Percentiles rank a stretch among this genome's conserved stretches.
These are phyloP conservation scores for Boletellus emodensis DNA, from an alignment of 768 basidiomycete genomes.

Conservation along the genomic window DNA sequence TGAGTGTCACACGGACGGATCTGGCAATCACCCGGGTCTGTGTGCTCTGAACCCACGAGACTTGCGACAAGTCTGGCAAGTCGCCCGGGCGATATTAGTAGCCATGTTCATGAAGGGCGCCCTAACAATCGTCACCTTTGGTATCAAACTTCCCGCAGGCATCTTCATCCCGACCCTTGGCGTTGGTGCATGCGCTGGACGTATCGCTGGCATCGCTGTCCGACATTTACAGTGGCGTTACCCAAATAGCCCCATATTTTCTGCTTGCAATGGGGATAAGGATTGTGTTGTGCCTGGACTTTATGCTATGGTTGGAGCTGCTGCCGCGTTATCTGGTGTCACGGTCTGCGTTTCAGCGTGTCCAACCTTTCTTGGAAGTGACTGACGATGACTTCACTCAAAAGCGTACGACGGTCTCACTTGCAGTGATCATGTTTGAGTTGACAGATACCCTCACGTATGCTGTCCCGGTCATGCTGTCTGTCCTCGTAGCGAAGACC, in stretches of 20 bases:
- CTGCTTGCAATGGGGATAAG: constrained; percentile 55
- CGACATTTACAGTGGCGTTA: constrained; percentile 68
- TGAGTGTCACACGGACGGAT: constrained; percentile 66
- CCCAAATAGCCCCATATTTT: constrained; percentile 60
- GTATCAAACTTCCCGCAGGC: constrained; percentile 87
- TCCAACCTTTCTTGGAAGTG: background rate
- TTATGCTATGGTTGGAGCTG: constrained; percentile 96
- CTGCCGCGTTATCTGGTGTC: constrained; percentile 91
- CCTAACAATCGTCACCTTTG: constrained; percentile 86
- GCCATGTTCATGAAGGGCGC: constrained; percentile 80
- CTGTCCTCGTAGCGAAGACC: constrained; percentile 61
- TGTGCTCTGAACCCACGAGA: constrained; percentile 66
- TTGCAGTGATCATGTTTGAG: constrained; percentile 96
- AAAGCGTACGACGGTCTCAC: constrained; percentile 83
- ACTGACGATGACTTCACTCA: constrained; percentile 8
- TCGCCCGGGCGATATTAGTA: constrained; percentile 62
- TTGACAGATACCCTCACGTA: constrained; percentile 92
- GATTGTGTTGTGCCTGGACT: constrained; percentile 86
- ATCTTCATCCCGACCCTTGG: constrained; percentile 97
- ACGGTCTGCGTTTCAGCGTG: constrained; percentile 50
- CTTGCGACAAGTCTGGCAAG: constrained; percentile 52
- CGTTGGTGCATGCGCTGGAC: constrained; percentile 90
- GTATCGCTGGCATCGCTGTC: constrained; percentile 77
- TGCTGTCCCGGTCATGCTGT: constrained; percentile 84
- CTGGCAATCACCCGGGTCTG: constrained; percentile 56